Evolutionary conservation across 768 basidiomycete genomes (phyloP).

Genomic region (Ramaria rubella): DNA sequence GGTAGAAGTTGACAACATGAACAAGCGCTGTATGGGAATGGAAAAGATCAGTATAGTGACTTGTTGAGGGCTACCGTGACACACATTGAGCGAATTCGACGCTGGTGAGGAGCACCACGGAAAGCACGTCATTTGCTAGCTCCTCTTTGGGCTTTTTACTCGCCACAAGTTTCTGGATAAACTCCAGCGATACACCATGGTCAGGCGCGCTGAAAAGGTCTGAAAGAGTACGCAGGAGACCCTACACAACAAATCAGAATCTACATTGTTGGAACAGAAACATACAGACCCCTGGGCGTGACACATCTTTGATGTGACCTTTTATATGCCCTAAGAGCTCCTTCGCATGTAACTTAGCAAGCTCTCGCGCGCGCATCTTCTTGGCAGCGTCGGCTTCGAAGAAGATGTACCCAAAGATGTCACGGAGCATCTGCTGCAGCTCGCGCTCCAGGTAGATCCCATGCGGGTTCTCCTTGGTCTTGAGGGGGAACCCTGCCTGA

Average conservation of each 20-base stretch:
- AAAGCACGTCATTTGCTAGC: constrained; percentile 62
- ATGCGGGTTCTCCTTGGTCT: constrained; percentile 42
- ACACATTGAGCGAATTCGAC: constrained; percentile 61
- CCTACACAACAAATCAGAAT: constrained; percentile 12
- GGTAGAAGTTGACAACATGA: constrained; percentile 58
- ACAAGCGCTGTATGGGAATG: constrained; percentile 42
- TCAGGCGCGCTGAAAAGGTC: constrained; percentile 13
- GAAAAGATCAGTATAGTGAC: constrained; percentile 1
- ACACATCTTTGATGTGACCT: constrained; percentile 34
- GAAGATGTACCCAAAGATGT: constrained; percentile 75
- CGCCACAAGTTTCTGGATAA: constrained; percentile 52
- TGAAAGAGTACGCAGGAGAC: neutral
- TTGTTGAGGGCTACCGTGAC: neutral
- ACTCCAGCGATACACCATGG: constrained; percentile 30
- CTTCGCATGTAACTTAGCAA: constrained; percentile 45
- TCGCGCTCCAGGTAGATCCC: constrained; percentile 59
- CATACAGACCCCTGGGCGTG: constrained; percentile 37
- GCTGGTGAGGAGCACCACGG: constrained; percentile 58
- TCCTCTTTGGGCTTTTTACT: constrained; percentile 53
- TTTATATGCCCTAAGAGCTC: constrained; percentile 55
- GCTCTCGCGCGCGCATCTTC: constrained; percentile 47
- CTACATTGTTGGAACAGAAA: neutral
- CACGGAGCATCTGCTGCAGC: constrained; percentile 55
- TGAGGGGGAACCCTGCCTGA: constrained; percentile 69
- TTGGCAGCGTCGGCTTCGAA: constrained; percentile 58